phyloP scores from a whole-genome alignment of 2,329 filamentous ascomycete genomes.

The Calonectria pseudoreteaudii region DNA sequence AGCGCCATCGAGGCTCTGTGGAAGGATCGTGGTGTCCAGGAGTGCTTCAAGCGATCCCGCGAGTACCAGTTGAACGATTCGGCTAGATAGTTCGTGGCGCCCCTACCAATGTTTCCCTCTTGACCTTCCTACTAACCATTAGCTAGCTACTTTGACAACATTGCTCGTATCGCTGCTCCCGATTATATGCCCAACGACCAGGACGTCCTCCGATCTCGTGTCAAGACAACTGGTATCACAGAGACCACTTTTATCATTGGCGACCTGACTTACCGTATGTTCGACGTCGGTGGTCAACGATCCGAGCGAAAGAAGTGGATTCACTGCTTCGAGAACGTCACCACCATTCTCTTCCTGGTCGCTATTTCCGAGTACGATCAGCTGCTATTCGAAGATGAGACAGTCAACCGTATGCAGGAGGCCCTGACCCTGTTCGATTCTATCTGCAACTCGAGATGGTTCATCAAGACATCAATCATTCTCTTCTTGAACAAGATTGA shows the following conservation, averaged over 20 bases:
- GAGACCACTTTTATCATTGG: conserved; percentile 97
- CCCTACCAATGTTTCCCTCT: neutral
- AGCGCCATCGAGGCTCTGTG: conserved; percentile 92
- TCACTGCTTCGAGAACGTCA: conserved; percentile 98
- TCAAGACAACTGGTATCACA: conserved; percentile 97
- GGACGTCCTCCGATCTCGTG: conserved; percentile 93
- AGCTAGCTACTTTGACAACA: conserved; percentile 92
- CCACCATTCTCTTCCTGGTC: conserved; percentile 94
- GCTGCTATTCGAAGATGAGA: conserved; percentile 95
- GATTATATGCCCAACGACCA: conserved; percentile 97
- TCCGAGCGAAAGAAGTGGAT: conserved; percentile 99
- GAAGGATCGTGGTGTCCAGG: conserved; percentile 92
- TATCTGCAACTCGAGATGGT: conserved; percentile 90
- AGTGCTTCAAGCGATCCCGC: conserved; percentile 94
- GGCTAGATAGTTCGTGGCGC: conserved; percentile 84
- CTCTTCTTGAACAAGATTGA: conserved; percentile 93
- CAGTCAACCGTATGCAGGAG: conserved; percentile 94
- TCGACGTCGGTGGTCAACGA: conserved; percentile 94
- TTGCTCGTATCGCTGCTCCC: conserved; percentile 87
- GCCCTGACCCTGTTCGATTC: conserved; percentile 88
- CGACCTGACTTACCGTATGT: conserved; percentile 96
- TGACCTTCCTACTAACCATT: conserved; percentile 46
- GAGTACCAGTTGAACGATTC: conserved; percentile 98
- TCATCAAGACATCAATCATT: conserved; percentile 90
- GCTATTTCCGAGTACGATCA: conserved; percentile 98